Conservation (phyloP, 78 protist genomes). For the Capsaspora owczarzaki region DNA sequence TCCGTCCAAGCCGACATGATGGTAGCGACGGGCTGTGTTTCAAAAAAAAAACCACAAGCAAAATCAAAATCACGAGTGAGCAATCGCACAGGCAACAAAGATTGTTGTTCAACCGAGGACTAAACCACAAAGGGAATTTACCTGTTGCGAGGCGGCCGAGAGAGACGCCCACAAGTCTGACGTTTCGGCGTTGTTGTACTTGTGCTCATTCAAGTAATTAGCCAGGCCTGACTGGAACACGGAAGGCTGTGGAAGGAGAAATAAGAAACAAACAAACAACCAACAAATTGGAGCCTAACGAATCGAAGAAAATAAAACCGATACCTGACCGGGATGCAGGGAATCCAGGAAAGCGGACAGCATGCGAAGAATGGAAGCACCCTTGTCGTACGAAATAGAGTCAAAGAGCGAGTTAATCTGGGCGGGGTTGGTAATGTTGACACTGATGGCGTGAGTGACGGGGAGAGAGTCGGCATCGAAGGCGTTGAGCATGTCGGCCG, state of each 20-base stretch:
- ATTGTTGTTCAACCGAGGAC: no score
- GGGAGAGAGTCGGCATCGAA: slow-evolving; percentile 20
- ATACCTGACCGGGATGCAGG: no score
- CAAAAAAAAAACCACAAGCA: no score
- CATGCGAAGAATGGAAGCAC: slow-evolving; percentile 33
- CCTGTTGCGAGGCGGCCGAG: no score
- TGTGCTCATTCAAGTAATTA: background rate
- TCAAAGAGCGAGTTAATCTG: slow-evolving; percentile 46
- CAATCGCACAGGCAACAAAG: no score
- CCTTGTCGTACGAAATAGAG: slow-evolving; percentile 31
- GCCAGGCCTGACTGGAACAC: background rate
- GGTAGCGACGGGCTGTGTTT: no score
- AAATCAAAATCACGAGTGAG: no score
- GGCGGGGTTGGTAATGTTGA: background rate
- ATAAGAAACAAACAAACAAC: no score
- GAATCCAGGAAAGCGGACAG: background rate
- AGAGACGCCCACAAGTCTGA: background rate
- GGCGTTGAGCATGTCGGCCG: slow-evolving; percentile 10
- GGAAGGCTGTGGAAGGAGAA: background rate
- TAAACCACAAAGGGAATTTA: no score
- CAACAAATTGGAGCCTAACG: no score
- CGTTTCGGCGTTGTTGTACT: background rate
- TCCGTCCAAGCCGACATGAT: no score
- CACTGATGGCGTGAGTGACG: slow-evolving; percentile 26
- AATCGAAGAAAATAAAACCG: no score